Percentiles rank a stretch among this genome's conserved stretches.
phyloP scores from a whole-genome alignment of 179 eudicot species.

The Camellia oleifera region DNA sequence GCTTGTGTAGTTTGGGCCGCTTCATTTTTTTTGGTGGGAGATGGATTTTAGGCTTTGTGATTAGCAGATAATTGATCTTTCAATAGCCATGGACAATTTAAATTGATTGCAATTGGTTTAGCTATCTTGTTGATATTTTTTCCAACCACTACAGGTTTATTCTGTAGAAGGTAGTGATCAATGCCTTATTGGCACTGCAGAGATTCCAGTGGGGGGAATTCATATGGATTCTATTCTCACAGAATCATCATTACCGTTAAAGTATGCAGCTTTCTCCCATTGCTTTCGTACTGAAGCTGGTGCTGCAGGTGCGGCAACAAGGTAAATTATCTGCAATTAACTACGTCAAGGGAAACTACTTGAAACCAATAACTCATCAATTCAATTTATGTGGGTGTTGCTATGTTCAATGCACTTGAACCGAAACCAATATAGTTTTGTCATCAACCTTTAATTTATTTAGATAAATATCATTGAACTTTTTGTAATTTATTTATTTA shows the following conservation, averaged over 20 bases:
- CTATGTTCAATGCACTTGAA: not conserved
- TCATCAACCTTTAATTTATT: not conserved
- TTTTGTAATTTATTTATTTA: not conserved
- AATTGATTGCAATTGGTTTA: not conserved
- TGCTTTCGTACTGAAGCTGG: conserved; percentile 99
- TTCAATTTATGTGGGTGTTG: not conserved
- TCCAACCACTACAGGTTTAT: conserved; percentile 55
- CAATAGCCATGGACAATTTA: not conserved
- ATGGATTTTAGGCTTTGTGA: not conserved
- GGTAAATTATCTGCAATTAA: conserved; percentile 39
- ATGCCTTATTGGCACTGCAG: conserved; percentile 98
- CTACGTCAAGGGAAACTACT: conserved; percentile 1
- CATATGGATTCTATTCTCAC: conserved; percentile 92
- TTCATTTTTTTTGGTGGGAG: not conserved
- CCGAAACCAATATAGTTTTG: not conserved
- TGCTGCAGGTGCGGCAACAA: conserved; percentile 87
- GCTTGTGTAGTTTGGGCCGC: not conserved
- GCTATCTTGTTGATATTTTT: not conserved
- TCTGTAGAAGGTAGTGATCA: conserved; percentile 86
- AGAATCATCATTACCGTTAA: conserved; percentile 73
- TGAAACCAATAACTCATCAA: not conserved
- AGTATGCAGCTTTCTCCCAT: conserved; percentile 92
- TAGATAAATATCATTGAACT: too few species aligned
- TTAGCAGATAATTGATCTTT: not conserved
- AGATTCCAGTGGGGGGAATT: conserved; percentile 91